Percentiles rank a stretch among this genome's conserved stretches.
phyloP scores from a whole-genome alignment of 768 basidiomycete genomes.

The Sarcodon aspratus region DNA sequence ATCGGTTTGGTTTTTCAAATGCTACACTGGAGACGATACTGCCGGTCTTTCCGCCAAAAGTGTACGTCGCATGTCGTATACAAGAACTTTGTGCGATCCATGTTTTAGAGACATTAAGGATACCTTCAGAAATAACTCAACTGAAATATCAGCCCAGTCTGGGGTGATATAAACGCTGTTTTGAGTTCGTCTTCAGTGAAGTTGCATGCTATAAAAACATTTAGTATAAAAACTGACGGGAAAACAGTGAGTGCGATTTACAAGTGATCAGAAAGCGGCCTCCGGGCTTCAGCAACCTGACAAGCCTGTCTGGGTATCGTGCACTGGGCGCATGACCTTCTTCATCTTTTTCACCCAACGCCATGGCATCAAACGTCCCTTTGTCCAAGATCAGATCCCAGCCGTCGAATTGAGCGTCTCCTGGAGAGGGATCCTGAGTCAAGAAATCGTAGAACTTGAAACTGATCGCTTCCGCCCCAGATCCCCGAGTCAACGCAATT shows the following conservation, averaged over 20 bases:
- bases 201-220: slow-evolving; percentile 43
- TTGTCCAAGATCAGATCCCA: slow-evolving; percentile 82
- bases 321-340: slow-evolving; percentile 39
- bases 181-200: slow-evolving; percentile 73
- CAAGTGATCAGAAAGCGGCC: slow-evolving; percentile 75
- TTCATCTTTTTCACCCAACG: slow-evolving; percentile 50
- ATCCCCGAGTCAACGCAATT: slow-evolving; percentile 31
- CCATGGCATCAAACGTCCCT: slow-evolving; percentile 84
- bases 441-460: slow-evolving; percentile 63
- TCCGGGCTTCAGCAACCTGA: slow-evolving; percentile 46
- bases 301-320: slow-evolving; percentile 50
- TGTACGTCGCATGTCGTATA: slow-evolving; percentile 62
- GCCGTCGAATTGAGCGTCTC: slow-evolving; percentile 5
- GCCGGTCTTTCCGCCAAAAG: slow-evolving; percentile 70
- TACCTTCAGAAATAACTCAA: slow-evolving; percentile 17
- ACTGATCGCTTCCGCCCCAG: slow-evolving; percentile 27
- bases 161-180: slow-evolving; percentile 33
- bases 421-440: slow-evolving; percentile 31
- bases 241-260: slow-evolving; percentile 18
- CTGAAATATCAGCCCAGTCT: slow-evolving; percentile 52
- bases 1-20: slow-evolving; percentile 47
- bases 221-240: not conserved
- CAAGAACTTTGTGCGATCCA: slow-evolving; percentile 39
- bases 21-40: slow-evolving; percentile 63
- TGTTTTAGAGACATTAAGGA: not conserved